These are phyloP conservation scores for Stagonosporopsis vannaccii DNA, from an alignment of 2,329 filamentous ascomycete species.

Conservation along the genomic window DNA sequence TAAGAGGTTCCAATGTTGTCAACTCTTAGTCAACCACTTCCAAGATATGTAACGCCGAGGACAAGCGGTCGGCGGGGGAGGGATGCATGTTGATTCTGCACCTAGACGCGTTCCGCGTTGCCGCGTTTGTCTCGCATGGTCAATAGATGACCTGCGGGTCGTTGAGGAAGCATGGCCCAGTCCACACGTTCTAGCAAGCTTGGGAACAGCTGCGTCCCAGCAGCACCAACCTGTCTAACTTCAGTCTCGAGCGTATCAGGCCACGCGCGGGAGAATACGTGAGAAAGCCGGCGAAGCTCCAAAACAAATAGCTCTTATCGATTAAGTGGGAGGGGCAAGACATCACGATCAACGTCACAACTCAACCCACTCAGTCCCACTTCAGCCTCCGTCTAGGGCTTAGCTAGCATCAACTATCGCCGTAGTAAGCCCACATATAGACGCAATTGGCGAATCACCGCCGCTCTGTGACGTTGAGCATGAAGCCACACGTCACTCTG, in stretches of 20 bases:
- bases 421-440: conserved; percentile 31
- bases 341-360: conserved; percentile 22
- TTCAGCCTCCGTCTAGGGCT: conserved; percentile 26
- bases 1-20: not conserved
- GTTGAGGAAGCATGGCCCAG: not conserved
- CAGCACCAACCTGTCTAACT: not conserved
- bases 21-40: not conserved
- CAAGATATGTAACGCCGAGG: not conserved
- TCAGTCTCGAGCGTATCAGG: not conserved
- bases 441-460: conserved; percentile 26
- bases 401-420: conserved; percentile 25
- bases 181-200: not conserved
- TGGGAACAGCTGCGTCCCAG: not conserved
- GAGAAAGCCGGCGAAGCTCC: conserved; percentile 13
- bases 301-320: conserved; percentile 19
- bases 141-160: conserved; percentile 3
- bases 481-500: conserved; percentile 38
- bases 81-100: not conserved
- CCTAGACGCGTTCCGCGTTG: not conserved
- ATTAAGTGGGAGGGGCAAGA: conserved; percentile 15
- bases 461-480: conserved; percentile 17
- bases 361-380: conserved; percentile 26
- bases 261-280: conserved; percentile 9
- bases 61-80: not conserved
- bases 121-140: conserved; percentile 6